A percentile compares a stretch with the other conserved stretches of the same genome.
Conservation (phyloP, 352 stramenopile genomes). For the Phytophthora syringae region DNA sequence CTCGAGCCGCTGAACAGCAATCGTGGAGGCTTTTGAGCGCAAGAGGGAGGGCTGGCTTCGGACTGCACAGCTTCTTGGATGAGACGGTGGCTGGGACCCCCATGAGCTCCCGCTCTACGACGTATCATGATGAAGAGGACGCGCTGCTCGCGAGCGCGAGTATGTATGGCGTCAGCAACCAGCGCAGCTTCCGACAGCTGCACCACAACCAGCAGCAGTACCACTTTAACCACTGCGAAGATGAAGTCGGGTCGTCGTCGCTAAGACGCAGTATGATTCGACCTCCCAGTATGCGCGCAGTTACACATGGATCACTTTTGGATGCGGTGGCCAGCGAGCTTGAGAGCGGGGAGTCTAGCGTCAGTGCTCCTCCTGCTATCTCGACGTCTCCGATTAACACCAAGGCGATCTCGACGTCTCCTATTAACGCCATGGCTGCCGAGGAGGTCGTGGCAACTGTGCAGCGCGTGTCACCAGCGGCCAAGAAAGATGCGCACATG, state of each 20-base stretch:
- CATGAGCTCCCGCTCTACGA: constrained; percentile 58
- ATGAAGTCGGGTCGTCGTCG: constrained; percentile 43
- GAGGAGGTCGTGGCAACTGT: constrained; percentile 23
- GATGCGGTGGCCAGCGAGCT: constrained; percentile 28
- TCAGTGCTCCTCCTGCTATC: constrained; percentile 15
- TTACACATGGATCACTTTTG: constrained; percentile 20
- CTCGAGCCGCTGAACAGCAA: constrained; percentile 38
- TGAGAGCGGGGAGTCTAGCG: constrained; percentile 24
- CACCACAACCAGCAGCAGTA: constrained; percentile 82
- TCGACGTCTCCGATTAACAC: constrained; percentile 26
- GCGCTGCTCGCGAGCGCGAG: constrained; percentile 71
- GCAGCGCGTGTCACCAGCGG: constrained; percentile 28
- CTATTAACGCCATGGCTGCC: too few relatives aligned
- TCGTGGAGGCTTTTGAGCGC: constrained; percentile 35
- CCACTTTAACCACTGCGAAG: constrained; percentile 62
- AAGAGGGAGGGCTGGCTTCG: constrained; percentile 26
- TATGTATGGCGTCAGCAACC: constrained; percentile 73
- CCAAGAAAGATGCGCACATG: constrained; percentile 15
- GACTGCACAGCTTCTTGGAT: constrained; percentile 49
- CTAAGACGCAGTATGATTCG: constrained; percentile 43
- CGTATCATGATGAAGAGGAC: constrained; percentile 78
- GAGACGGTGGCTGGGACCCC: constrained; percentile 52
- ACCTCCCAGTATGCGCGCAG: constrained; percentile 34
- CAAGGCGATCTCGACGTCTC: too few relatives aligned
- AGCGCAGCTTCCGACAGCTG: constrained; percentile 73